Conservation (phyloP, 495 filamentous ascomycete species). For the Gamarada debralockiae region DNA sequence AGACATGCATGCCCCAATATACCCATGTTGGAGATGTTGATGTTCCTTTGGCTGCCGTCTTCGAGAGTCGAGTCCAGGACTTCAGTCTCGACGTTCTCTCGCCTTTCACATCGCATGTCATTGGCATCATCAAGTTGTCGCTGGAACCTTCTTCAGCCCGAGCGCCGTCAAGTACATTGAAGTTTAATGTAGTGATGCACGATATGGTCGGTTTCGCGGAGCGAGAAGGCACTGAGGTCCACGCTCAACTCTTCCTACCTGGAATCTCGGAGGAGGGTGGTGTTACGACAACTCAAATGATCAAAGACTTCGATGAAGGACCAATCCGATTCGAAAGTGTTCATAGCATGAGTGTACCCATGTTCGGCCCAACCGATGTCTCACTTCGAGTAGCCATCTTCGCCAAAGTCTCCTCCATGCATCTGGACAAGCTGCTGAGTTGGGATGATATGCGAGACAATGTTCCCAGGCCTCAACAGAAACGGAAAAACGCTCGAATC, state of each 20-base stretch:
- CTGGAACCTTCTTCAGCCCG: slow-evolving; percentile 92
- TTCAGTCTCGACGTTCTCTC: slow-evolving; percentile 86
- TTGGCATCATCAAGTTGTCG: slow-evolving; percentile 86
- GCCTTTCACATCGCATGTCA: slow-evolving; percentile 83
- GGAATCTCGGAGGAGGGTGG: slow-evolving; percentile 90
- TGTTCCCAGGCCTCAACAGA: slow-evolving; percentile 44
- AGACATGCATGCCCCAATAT: slow-evolving; percentile 84
- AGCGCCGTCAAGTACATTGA: slow-evolving; percentile 86
- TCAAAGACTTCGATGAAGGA: slow-evolving; percentile 92
- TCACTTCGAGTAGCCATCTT: slow-evolving; percentile 89
- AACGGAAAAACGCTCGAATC: slow-evolving; percentile 67
- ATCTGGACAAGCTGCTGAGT: slow-evolving; percentile 94
- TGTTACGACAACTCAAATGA: slow-evolving; percentile 89
- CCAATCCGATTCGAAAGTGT: slow-evolving; percentile 94
- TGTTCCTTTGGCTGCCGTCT: slow-evolving; percentile 89
- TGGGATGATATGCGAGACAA: slow-evolving; percentile 98
- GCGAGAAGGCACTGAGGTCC: slow-evolving; percentile 90
- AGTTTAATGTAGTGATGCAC: slow-evolving; percentile 99
- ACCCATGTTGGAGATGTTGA: slow-evolving; percentile 92
- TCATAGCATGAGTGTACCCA: slow-evolving; percentile 97
- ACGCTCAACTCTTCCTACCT: slow-evolving; percentile 93
- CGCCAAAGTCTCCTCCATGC: slow-evolving; percentile 86
- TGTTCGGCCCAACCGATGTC: slow-evolving; percentile 70
- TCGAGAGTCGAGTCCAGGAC: slow-evolving; percentile 92
- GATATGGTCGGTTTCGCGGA: slow-evolving; percentile 96